Evolutionary conservation across 1,284 basidiomycete genomes (phyloP).

Genomic region (Mycosarcoma maydis): DNA sequence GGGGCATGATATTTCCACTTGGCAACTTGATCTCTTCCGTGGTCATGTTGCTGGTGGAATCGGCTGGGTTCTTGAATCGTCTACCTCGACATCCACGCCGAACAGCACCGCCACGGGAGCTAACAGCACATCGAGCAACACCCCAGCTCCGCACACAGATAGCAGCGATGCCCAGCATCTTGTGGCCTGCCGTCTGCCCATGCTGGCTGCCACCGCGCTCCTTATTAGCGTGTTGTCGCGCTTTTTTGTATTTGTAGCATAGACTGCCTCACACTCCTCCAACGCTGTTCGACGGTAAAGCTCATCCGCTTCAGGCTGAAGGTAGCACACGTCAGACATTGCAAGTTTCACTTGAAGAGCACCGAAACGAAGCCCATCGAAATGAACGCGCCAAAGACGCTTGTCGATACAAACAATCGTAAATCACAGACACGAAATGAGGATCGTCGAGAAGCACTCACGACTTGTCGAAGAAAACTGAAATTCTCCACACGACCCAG

Average conservation of each 20-base stretch:
- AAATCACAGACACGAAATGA: too few relatives aligned
- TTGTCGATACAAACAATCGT: too few relatives aligned
- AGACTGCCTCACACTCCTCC: neutral
- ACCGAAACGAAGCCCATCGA: too few relatives aligned
- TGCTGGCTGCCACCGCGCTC: neutral
- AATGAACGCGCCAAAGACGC: too few relatives aligned
- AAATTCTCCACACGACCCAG: neutral
- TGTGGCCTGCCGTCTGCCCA: neutral
- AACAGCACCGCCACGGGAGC: conserved; percentile 7
- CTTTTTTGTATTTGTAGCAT: neutral
- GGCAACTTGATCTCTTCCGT: conserved; percentile 74
- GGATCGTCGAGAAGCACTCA: too few relatives aligned
- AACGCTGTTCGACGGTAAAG: too few relatives aligned
- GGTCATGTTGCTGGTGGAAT: conserved; percentile 79
- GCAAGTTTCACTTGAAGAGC: too few relatives aligned
- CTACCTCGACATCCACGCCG: conserved; percentile 2
- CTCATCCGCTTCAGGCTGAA: too few relatives aligned
- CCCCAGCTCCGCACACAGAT: neutral
- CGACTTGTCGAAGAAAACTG: too few relatives aligned
- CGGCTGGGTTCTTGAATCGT: conserved; percentile 75
- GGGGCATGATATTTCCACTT: conserved; percentile 77
- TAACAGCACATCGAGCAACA: conserved; percentile 1
- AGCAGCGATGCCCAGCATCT: neutral
- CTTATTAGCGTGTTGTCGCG: neutral
- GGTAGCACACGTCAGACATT: too few relatives aligned